Base-by-base conservation (phyloP, 306 rosid genomes). In the Erythrophleum fordii region DNA sequence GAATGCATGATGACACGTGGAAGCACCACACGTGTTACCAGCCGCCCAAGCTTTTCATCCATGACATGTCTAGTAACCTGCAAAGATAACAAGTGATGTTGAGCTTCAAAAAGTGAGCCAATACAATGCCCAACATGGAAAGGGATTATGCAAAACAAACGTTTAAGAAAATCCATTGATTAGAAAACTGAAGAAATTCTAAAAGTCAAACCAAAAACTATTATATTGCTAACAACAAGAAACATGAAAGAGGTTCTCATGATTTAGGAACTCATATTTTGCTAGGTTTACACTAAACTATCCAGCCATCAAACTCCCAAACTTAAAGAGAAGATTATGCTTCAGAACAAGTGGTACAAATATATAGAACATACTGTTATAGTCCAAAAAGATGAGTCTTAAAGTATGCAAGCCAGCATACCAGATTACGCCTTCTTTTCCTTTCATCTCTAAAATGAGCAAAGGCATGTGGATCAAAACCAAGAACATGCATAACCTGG, bases 401-500 rank as follows among this genome's bases (percentile, higher is more conserved):
- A 67, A 26, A 53, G 76, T 69, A 77, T 12, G 65, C 69, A 71
- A 58, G 77, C 76, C 25, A 69, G 35, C 68, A 62, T 86, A 95
- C 99, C 93, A 89, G 86, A 84, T 82, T 85, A 23, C 93, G 99
- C 42, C 98, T 88, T 83, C 97, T 89, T 89, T 93, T 93, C 87
- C 98, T 89, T 81, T 93, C 99, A 84, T 95, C 99, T 87, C 99
- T 89, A 87, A 95, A 95, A 86, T 95, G 99, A 84, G 96, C 84
- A 81, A 95, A 95, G 71, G 99, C 99, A 78, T 95, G 99, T 46
- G 99, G 99, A 85, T 95, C 99, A 65, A 95, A 95, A 77, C 99
- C 99, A 49, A 95, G 99, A 81, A 95, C 98, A 73, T 95, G 99
- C 93, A 95, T 92, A 73, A 95, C 99, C 99, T 95, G 93, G 52